Evolutionary conservation across 2,329 filamentous ascomycete species (phyloP), one percentile per base, ranked within the genome.

Genomic region (Ascochyta pisi): DNA sequence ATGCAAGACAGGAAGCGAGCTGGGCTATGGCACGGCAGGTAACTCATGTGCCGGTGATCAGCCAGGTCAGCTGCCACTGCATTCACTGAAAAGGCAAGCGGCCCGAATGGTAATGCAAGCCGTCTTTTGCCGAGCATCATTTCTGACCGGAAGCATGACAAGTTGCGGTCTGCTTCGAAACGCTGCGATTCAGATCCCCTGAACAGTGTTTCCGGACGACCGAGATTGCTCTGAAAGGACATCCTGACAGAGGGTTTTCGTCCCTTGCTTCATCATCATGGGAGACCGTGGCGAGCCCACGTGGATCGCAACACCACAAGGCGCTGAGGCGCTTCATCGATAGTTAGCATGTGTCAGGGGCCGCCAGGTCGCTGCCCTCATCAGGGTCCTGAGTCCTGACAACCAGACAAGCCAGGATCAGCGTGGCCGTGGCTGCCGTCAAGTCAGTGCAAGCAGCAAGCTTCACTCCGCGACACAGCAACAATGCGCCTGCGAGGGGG

Each of bases 391-490:
- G 41, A 43, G 19, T 19, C 19, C 19, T 19, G 19, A 19, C 19
- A 29, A 15, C 50, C 42, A 22, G 27, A 44, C 60, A 53, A 66
- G 52, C 62, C 61, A 58, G 60, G 46, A 13, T 45, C 38, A 48
- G 34, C 39, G 35, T 56, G 24, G 19, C 49, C 48, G 46, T 22
- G 10, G 23, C 61, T 56, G 63, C 61, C 57, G 43, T 58, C 57
- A 58, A 68, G 62, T 64, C 64, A 60, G 60, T 63, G 53, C 41
- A 47, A 62, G 65, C 58, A 62, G 53, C 41, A 47, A 62, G 65
- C 58, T 52, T 61, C 57, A 62, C 40, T 62, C 45, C 50, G 50
- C 44, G 50, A 64, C 51, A 55, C 26, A 53, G 58, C 47, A 56
- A 45, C 47, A 56, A 45, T 31, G 43, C 44, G 41, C 52, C 34